Evolutionary conservation across 331 rosid species (phyloP), one percentile per base, ranked within the genome.

Genomic region (Telfairia occidentalis): DNA sequence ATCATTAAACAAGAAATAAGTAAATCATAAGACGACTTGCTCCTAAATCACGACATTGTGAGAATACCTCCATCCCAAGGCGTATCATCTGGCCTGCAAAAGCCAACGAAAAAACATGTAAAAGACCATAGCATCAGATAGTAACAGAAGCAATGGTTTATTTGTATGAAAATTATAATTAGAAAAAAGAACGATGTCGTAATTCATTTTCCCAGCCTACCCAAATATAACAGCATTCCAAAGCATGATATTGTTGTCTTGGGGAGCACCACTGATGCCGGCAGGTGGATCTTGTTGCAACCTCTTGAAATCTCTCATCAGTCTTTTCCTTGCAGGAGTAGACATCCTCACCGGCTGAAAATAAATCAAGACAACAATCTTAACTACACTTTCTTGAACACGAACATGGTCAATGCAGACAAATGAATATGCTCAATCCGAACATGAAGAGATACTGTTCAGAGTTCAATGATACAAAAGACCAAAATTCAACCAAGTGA

Each of bases 171-270:
- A 28, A 8, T 18, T 71, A 2, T 18, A n/a, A 46, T 11, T 1
- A 19, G 1, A 77, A 73, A 66, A 71, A 12, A 61, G 30, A 75
- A 11, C 49, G 16, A 28, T 23, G 71, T 9, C 5, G 28, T 24
- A 73, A 10, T 19, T 75, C 45, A 43, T 43, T 19, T 76, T 5
- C 30, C 40, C 50, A 74, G 80, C 88, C 53, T 76, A 94, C 98
- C 98, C 98, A 81, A 94, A 94, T 76, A 94, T 91, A 49, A 94
- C 98, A 79, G 98, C 98, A 85, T 94, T 94, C 98, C 98, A 94
- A 70, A 91, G 92, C 98, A 91, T 86, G 52, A 94, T 91, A 79
- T 94, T 94, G 71, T 88, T 94, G 88, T 94, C 97, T 46, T 94
- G 97, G 21, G 98, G 98, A 60, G 98, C 98, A 35, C 98, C 98